phyloP scores from a whole-genome alignment of 352 stramenopile species.

The Globisporangium paroecandrum region DNA sequence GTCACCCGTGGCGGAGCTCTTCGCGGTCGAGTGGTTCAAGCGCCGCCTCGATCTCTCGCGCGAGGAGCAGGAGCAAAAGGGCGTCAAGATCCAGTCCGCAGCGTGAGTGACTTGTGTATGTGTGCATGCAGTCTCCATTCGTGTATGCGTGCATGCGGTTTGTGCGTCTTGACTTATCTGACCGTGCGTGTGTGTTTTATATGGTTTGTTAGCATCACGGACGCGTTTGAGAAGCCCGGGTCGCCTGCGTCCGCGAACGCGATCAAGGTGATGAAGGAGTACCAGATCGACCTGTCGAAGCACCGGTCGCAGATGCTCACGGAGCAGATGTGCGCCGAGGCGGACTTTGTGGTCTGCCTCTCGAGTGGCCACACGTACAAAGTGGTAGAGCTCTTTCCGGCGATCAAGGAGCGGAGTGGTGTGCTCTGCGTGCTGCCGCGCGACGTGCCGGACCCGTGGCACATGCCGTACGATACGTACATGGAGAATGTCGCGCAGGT shows the following conservation, averaged over 20 bases:
- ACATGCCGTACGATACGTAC: constrained; percentile 83
- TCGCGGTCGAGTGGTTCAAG: constrained; percentile 78
- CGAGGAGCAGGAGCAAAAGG: constrained; percentile 63
- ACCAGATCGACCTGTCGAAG: constrained; percentile 63
- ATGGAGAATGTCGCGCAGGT: constrained; percentile 76
- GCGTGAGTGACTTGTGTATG: constrained; percentile 37
- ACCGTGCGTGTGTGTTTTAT: background rate
- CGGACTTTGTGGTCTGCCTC: constrained; percentile 74
- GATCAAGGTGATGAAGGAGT: constrained; percentile 70
- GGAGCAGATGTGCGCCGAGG: constrained; percentile 53
- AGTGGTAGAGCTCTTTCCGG: constrained; percentile 59
- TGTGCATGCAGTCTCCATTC: background rate
- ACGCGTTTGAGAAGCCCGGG: constrained; percentile 66
- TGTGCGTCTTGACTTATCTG: background rate
- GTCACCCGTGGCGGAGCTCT: constrained; percentile 71
- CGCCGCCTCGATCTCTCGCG: constrained; percentile 62
- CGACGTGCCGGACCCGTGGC: constrained; percentile 76
- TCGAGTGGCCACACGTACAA: constrained; percentile 61
- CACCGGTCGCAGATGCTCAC: constrained; percentile 71
- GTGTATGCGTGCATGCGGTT: background rate
- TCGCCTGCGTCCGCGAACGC: constrained; percentile 60
- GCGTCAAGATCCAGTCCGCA: constrained; percentile 64
- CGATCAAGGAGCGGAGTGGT: constrained; percentile 48
- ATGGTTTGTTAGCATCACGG: constrained; percentile 46
- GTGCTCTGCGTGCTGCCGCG: constrained; percentile 56